A percentile compares a stretch with the other conserved stretches of the same genome.
Evolutionary conservation across 352 stramenopile species (phyloP).

Genomic region (Aphanomyces astaci): DNA sequence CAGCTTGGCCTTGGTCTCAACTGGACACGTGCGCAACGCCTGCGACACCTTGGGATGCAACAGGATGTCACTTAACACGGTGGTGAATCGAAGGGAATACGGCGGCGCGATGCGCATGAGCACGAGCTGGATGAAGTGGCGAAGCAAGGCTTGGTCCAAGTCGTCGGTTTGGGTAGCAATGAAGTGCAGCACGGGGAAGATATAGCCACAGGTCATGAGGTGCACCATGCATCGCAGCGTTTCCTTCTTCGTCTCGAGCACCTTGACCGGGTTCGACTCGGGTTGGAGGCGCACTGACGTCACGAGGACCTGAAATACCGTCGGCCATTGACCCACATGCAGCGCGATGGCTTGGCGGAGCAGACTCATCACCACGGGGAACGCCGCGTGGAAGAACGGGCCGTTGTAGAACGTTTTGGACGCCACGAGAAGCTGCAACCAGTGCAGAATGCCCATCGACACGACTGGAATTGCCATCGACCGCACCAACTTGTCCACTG

Average conservation of each 20-base stretch:
- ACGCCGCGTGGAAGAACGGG: slow-evolving; percentile 78
- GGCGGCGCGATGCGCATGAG: slow-evolving; percentile 62
- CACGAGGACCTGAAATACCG: slow-evolving; percentile 72
- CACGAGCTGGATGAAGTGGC: slow-evolving; percentile 79
- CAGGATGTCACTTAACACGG: slow-evolving; percentile 60
- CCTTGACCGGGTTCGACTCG: slow-evolving; percentile 79
- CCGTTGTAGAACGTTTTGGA: slow-evolving; percentile 73
- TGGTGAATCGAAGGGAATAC: slow-evolving; percentile 70
- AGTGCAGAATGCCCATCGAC: slow-evolving; percentile 81
- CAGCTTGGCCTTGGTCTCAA: slow-evolving; percentile 70
- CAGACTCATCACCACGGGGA: slow-evolving; percentile 68
- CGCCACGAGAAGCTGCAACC: slow-evolving; percentile 67
- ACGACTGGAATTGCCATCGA: slow-evolving; percentile 74
- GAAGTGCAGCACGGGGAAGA: slow-evolving; percentile 77
- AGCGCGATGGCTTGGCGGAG: slow-evolving; percentile 70
- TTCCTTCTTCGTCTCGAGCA: slow-evolving; percentile 75
- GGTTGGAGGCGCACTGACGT: slow-evolving; percentile 62
- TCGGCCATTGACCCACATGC: slow-evolving; percentile 74
- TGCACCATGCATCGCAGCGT: slow-evolving; percentile 80
- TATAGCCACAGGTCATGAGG: slow-evolving; percentile 82
- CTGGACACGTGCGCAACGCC: slow-evolving; percentile 67
- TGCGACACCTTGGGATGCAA: slow-evolving; percentile 80
- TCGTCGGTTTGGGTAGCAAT: slow-evolving; percentile 70
- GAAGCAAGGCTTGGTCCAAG: slow-evolving; percentile 72
- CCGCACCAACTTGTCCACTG: slow-evolving; percentile 68